Percentiles rank a stretch among this genome's conserved stretches.
Evolutionary conservation across 1,284 basidiomycete genomes (phyloP).

Genomic region (Microbotryum scabiosae): DNA sequence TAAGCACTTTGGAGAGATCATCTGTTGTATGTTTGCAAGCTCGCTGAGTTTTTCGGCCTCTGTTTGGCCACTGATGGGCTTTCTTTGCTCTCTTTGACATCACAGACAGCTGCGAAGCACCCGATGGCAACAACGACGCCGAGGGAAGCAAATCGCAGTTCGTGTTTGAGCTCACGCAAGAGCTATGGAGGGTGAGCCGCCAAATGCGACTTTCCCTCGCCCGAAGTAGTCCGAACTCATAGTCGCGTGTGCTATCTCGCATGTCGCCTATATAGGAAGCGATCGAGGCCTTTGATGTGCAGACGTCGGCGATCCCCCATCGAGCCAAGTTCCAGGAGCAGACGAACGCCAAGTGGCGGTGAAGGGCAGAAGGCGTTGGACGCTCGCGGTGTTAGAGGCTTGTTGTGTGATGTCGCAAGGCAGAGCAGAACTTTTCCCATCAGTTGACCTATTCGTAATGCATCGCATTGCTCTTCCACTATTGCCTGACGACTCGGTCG

Average conservation of each 20-base stretch:
- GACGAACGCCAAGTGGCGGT: too few species aligned
- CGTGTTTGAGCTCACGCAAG: constrained; percentile 76
- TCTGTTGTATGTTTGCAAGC: constrained; percentile 53
- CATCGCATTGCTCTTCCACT: too few species aligned
- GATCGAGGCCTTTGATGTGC: constrained; percentile 71
- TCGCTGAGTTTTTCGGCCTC: neutral
- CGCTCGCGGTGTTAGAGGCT: too few species aligned
- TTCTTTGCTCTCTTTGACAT: neutral
- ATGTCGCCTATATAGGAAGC: constrained; percentile 50
- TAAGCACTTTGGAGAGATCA: constrained; percentile 56
- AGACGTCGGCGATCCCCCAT: constrained; percentile 45
- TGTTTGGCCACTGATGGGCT: neutral
- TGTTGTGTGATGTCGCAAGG: too few species aligned
- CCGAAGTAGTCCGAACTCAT: neutral
- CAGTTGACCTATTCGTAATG: too few species aligned
- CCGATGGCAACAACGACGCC: constrained; percentile 53
- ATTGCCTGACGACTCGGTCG: too few species aligned
- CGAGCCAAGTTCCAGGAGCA: constrained; percentile 18
- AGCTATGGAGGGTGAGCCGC: constrained; percentile 62
- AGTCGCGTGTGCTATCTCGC: neutral
- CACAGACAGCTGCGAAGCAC: constrained; percentile 22
- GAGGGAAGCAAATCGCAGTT: constrained; percentile 66
- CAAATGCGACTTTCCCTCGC: too few species aligned
- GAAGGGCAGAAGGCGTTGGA: too few species aligned
- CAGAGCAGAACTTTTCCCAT: too few species aligned